Evolutionary conservation across 352 stramenopile species (phyloP).

Genomic region (Globisporangium cystogenes): DNA sequence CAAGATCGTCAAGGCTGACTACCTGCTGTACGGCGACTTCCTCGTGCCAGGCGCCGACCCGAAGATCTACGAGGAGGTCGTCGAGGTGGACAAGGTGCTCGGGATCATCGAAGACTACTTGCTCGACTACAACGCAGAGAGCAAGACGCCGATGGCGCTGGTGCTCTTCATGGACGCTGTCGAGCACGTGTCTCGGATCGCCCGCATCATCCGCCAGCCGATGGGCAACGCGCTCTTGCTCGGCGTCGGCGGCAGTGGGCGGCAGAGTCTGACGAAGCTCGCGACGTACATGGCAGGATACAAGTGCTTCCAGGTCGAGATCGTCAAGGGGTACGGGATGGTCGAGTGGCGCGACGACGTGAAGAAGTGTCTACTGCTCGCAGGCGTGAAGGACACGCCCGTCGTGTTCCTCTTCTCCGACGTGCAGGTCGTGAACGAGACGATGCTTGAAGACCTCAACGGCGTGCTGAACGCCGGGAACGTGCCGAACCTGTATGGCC

Average conservation of each 20-base stretch:
- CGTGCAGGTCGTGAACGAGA: constrained; percentile 93
- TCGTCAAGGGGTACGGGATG: constrained; percentile 92
- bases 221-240: constrained; percentile 90
- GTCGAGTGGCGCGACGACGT: constrained; percentile 92
- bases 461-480: constrained; percentile 94
- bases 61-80: constrained; percentile 86
- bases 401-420: constrained; percentile 94
- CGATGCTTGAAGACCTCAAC: constrained; percentile 95
- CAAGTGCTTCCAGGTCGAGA: constrained; percentile 93
- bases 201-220: constrained; percentile 74
- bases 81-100: constrained; percentile 81
- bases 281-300: constrained; percentile 93
- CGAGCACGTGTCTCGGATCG: constrained; percentile 81
- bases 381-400: constrained; percentile 88
- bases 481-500: constrained; percentile 91
- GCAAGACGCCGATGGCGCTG: constrained; percentile 88
- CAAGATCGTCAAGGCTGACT: constrained; percentile 69
- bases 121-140: constrained; percentile 89
- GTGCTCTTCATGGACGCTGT: constrained; percentile 87
- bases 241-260: constrained; percentile 89
- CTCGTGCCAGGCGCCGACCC: constrained; percentile 76
- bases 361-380: constrained; percentile 87
- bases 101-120: constrained; percentile 87
- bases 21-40: constrained; percentile 78
- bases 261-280: constrained; percentile 90